Evolutionary conservation across 306 rosid genomes (phyloP).

Genomic region (Rosa rugosa): DNA sequence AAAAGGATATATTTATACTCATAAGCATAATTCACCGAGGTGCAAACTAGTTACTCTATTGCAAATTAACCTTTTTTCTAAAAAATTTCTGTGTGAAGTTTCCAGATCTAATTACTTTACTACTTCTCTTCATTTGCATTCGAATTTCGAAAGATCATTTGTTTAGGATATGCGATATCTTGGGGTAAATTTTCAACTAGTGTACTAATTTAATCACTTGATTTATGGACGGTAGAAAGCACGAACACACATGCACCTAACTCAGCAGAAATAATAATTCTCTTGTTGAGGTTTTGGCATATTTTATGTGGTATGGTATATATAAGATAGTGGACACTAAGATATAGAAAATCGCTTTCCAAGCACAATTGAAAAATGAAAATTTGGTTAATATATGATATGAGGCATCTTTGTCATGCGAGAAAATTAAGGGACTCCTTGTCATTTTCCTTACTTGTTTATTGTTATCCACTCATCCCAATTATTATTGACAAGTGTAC

Average conservation of each 20-base stretch:
- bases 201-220: not conserved
- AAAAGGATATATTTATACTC: not conserved
- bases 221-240: constrained; percentile 5
- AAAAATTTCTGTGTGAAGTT: not conserved
- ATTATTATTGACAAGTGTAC: constrained; percentile 28
- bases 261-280: constrained; percentile 16
- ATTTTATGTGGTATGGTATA: not conserved
- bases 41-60: not conserved
- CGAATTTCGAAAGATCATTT: not conserved
- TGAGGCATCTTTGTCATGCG: constrained; percentile 29
- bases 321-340: constrained; percentile 15
- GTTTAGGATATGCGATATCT: not conserved
- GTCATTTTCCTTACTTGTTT: constrained; percentile 30
- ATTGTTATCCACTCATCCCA: constrained; percentile 28
- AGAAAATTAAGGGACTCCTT: constrained; percentile 39
- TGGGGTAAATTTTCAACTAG: not conserved
- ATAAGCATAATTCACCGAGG: not conserved
- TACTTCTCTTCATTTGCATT: constrained; percentile 1
- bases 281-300: constrained; percentile 7
- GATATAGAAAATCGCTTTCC: constrained; percentile 35
- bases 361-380: constrained; percentile 11
- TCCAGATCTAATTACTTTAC: constrained; percentile 2
- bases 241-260: constrained; percentile 18
- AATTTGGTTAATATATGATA: constrained; percentile 7
- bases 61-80: not conserved